Percentiles rank a stretch among this genome's conserved stretches.
Conservation (phyloP, 257 asterid species). For the Dorcoceras hygrometricum region DNA sequence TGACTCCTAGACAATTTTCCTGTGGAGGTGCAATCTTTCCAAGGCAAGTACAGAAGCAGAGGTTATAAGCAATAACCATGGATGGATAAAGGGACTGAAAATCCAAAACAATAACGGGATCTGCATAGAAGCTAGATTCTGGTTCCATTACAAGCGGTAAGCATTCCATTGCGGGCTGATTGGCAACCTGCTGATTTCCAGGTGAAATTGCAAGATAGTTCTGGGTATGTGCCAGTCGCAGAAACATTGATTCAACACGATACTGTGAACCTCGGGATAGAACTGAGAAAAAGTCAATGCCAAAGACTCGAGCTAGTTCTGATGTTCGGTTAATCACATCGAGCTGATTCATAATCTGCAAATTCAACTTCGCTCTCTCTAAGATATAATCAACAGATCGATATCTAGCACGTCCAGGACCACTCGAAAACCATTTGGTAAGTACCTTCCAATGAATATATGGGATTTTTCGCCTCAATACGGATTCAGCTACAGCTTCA, state of each 20-base stretch:
- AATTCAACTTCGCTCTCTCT: conserved; percentile 75
- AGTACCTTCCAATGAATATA: conserved; percentile 65
- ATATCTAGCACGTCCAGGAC: conserved; percentile 76
- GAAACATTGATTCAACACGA: conserved; percentile 95
- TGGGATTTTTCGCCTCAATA: conserved; percentile 81
- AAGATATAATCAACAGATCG: conserved; percentile 65
- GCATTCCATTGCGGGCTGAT: conserved; percentile 98
- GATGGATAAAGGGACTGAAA: conserved; percentile 98
- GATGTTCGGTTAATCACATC: conserved; percentile 94
- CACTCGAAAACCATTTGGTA: conserved; percentile 83
- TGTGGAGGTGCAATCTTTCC: conserved; percentile 63
- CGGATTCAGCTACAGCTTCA: conserved; percentile 87
- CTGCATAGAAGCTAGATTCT: conserved; percentile 85
- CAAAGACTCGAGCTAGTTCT: conserved; percentile 97
- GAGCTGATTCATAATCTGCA: conserved; percentile 79
- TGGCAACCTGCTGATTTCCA: conserved; percentile 85
- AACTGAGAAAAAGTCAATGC: conserved; percentile 93
- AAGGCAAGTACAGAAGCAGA: conserved; percentile 90
- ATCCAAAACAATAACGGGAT: conserved; percentile 90
- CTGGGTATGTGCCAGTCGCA: conserved; percentile 87
- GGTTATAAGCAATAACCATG: conserved; percentile 91
- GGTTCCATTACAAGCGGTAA: conserved; percentile 99
- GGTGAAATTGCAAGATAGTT: conserved; percentile 95
- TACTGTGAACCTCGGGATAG: conserved; percentile 95
- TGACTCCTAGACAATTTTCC: conserved; percentile 70